phyloP scores from a whole-genome alignment of 2,329 filamentous ascomycete species.

The Bipolaris victoriae region DNA sequence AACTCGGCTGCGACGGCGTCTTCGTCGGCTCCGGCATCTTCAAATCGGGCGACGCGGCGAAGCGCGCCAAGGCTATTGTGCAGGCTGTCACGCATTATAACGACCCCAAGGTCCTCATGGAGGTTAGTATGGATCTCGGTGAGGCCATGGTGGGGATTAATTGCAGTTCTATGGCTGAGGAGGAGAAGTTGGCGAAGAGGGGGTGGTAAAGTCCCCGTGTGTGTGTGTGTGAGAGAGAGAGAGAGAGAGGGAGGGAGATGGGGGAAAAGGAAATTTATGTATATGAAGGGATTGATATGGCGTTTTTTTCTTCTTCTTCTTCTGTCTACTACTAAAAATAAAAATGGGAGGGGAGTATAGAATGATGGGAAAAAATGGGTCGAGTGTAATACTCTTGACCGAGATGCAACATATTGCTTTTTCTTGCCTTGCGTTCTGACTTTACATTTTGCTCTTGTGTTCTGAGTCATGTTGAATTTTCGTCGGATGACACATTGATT shows the following conservation, averaged over 20 bases:
- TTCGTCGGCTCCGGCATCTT: conserved; percentile 98
- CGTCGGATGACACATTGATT: not conserved
- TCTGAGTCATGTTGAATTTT: not conserved
- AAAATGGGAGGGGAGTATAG: not conserved
- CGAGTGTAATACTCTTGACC: conserved; percentile 1
- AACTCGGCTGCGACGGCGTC: conserved; percentile 95
- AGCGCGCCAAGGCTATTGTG: conserved; percentile 92
- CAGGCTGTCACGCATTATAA: conserved; percentile 90
- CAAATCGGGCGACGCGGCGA: conserved; percentile 89
- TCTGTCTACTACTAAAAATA: too few relatives aligned
- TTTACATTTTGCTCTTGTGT: too few relatives aligned
- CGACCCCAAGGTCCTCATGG: conserved; percentile 82
- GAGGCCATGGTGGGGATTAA: conserved; percentile 98
- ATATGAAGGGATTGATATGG: not conserved
- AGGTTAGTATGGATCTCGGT: conserved; percentile 87
- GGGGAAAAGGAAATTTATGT: not conserved
- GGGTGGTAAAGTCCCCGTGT: conserved; percentile 68
- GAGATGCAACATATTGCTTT: not conserved
- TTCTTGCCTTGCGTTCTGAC: too few relatives aligned
- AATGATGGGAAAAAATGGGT: conserved; percentile 1
- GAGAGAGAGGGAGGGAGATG: not conserved
- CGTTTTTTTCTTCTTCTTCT: not conserved
- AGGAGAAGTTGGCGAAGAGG: conserved; percentile 81
- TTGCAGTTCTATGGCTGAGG: conserved; percentile 75
- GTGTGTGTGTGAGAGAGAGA: not conserved